Evolutionary conservation across 2,329 filamentous ascomycete genomes (phyloP).

Genomic region (Neonectria punicea): DNA sequence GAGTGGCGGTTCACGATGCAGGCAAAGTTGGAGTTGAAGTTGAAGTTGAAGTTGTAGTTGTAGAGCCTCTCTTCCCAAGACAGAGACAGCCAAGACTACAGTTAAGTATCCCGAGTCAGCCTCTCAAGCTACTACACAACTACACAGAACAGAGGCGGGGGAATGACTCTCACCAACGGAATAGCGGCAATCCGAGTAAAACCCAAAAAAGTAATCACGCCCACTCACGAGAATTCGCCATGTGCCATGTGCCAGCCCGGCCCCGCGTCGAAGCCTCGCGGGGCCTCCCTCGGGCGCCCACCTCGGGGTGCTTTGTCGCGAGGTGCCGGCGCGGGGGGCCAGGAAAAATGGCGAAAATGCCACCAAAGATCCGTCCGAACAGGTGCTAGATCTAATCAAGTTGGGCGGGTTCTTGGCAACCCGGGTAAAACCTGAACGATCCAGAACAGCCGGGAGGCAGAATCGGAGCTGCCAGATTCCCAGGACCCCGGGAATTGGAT

Average conservation of each 20-base stretch:
- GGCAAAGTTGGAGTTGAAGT: not conserved
- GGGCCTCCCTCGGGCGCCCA: not conserved
- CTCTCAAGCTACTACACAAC: not conserved
- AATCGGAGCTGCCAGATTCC: not conserved
- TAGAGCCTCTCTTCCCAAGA: not conserved
- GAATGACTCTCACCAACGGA: not conserved
- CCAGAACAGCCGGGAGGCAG: not conserved
- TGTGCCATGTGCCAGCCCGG: not conserved
- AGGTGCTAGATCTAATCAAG: not conserved
- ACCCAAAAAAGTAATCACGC: not conserved
- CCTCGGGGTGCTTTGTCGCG: constrained; percentile 42
- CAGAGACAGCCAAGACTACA: not conserved
- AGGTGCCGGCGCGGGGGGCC: constrained; percentile 34
- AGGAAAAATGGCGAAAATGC: constrained; percentile 11
- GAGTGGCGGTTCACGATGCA: not conserved
- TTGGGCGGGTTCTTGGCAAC: not conserved
- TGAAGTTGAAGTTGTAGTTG: not conserved
- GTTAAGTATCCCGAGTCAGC: not conserved
- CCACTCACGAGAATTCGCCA: not conserved
- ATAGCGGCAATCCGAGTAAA: not conserved
- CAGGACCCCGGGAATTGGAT: not conserved
- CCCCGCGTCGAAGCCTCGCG: not conserved
- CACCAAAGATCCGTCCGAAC: not conserved
- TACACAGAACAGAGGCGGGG: not conserved
- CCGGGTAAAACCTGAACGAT: not conserved